These are phyloP conservation scores for Lathyrus sativus DNA, from an alignment of 306 rosid genomes.

Conservation along the genomic window DNA sequence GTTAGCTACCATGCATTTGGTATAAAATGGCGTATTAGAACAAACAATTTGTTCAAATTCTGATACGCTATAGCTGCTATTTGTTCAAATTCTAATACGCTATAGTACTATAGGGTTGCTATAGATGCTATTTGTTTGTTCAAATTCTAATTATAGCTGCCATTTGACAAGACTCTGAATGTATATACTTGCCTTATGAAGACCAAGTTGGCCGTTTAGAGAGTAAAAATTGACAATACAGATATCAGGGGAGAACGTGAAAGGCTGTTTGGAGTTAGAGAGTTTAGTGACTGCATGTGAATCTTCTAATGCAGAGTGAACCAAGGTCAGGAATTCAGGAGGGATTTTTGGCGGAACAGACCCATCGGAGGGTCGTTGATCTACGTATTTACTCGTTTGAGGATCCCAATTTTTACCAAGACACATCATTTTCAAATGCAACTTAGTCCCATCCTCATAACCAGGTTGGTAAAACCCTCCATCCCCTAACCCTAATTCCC, in stretches of 20 bases:
- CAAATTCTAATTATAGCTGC: too few relatives aligned
- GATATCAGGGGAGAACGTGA: slow-evolving; percentile 56
- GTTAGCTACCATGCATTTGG: neutral
- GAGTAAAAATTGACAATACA: slow-evolving; percentile 77
- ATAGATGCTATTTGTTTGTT: too few relatives aligned
- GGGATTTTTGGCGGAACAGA: slow-evolving; percentile 62
- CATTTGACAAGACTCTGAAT: too few relatives aligned
- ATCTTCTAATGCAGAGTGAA: slow-evolving; percentile 50
- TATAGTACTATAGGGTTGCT: too few relatives aligned
- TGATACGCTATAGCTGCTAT: too few relatives aligned
- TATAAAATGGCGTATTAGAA: too few relatives aligned
- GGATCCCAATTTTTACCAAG: slow-evolving; percentile 91
- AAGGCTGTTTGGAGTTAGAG: slow-evolving; percentile 33
- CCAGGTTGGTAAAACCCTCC: slow-evolving; percentile 94
- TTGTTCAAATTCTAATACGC: too few relatives aligned
- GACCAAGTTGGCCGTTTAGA: slow-evolving; percentile 63
- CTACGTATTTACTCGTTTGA: slow-evolving; percentile 47
- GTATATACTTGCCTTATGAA: slow-evolving; percentile 62
- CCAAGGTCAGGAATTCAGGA: slow-evolving; percentile 41
- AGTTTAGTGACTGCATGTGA: slow-evolving; percentile 34
- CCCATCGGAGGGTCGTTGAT: slow-evolving; percentile 53
- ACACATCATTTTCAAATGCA: slow-evolving; percentile 85
- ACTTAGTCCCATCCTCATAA: slow-evolving; percentile 54
- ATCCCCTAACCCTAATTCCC: slow-evolving; percentile 53
- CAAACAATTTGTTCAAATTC: too few relatives aligned